Evolutionary conservation across 2,329 filamentous ascomycete species (phyloP), one percentile per base, ranked within the genome.

Genomic region (Stachybotrys chartarum): DNA sequence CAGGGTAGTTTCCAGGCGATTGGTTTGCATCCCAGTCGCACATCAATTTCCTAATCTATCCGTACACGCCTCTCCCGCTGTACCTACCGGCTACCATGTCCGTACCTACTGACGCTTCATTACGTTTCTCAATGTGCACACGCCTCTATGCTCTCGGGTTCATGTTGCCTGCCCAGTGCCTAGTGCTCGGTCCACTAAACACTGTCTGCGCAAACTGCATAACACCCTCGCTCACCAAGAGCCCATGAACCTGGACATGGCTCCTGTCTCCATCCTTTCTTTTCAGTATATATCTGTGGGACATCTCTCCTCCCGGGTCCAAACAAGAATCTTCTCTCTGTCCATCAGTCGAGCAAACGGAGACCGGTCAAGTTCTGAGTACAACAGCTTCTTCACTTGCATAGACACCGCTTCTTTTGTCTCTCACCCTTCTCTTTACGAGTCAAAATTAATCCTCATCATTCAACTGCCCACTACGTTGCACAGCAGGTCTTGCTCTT

Each of bases 401-500:
- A 39, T 39, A 12, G 35, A 7, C 35, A 39, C 35, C 35, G 35
- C 35, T 39, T 39, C 35, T 39, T 12, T 39, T 39, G 35, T 24
- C 18, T 48, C 39, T 39, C n/a, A n/a, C 42, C 48, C 42, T 52
- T 31, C 50, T 17, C 14, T 30, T 16, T 39, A 39, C 35, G 35
- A 39, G 12, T 39, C 35, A 12, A n/a, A n/a, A n/a, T n/a, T n/a
- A n/a, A n/a, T n/a, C n/a, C n/a, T n/a, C n/a, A n/a, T n/a, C n/a
- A n/a, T n/a, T n/a, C n/a, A n/a, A n/a, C n/a, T n/a, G n/a, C n/a
- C n/a, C n/a, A n/a, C n/a, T n/a, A n/a, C n/a, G n/a, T n/a, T n/a
- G n/a, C n/a, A n/a, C n/a, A n/a, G n/a, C 35, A 54, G 53, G 61
- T 66, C 63, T 66, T 65, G 62, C 62, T 59, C 47, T 51, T 10